Evolutionary conservation across 2,329 filamentous ascomycete species (phyloP).

Genomic region (Neofusicoccum parvum): DNA sequence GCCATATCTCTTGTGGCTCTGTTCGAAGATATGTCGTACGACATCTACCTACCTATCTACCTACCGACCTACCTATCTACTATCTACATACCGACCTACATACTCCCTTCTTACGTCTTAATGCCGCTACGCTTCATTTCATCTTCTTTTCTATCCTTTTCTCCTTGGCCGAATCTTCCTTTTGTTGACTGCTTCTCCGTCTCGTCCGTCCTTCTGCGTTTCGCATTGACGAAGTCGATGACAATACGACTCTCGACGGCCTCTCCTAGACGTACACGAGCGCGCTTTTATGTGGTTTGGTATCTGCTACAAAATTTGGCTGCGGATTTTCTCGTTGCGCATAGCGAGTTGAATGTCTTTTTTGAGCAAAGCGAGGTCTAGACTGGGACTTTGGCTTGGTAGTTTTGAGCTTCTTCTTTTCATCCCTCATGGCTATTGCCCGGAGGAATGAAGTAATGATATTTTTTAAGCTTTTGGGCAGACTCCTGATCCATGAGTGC

Average conservation of each 20-base stretch:
- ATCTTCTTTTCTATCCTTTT: not conserved
- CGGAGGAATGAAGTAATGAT: no score
- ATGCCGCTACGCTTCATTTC: not conserved
- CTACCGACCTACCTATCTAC: conserved; percentile 4
- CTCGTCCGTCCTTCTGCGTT: not conserved
- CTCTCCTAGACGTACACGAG: not conserved
- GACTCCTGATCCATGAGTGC: no score
- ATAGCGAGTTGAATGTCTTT: not conserved
- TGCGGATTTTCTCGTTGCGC: not conserved
- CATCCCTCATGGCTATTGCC: no score
- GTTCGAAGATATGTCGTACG: conserved; percentile 2
- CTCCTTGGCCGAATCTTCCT: not conserved
- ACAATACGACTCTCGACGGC: not conserved
- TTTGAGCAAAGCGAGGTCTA: no score
- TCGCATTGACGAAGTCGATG: not conserved
- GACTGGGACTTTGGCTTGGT: no score
- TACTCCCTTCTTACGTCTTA: conserved; percentile 10
- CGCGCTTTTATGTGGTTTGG: not conserved
- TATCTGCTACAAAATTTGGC: not conserved
- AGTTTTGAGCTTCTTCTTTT: no score
- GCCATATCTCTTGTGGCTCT: not conserved
- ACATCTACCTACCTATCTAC: conserved; percentile 9
- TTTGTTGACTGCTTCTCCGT: not conserved
- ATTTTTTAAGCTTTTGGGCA: no score
- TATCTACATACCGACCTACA: conserved; percentile 5